Percentiles rank a stretch among this genome's conserved stretches.
Conservation (phyloP, 257 asterid genomes). For the Petunia axillaris region DNA sequence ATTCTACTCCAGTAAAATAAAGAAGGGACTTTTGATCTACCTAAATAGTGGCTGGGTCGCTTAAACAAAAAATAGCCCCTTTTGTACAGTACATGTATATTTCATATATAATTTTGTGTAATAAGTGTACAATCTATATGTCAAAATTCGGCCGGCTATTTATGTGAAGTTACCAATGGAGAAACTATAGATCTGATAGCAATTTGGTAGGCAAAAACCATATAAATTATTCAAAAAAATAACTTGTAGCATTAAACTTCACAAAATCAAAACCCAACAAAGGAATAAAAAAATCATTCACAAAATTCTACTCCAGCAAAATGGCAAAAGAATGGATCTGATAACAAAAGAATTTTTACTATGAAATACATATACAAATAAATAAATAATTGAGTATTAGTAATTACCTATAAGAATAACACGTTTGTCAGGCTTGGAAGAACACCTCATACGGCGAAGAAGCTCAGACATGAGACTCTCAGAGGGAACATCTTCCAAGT, state of each 20-base stretch:
- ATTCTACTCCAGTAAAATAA: background rate
- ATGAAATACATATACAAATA: background rate
- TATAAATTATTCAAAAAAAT: background rate
- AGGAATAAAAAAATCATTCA: background rate
- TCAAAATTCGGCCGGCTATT: no score
- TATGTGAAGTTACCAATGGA: no score
- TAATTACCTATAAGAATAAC: conserved; percentile 76
- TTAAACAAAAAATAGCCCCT: no score
- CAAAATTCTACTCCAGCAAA: background rate
- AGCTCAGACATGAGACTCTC: conserved; percentile 83
- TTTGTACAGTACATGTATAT: no score
- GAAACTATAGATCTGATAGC: conserved; percentile 13
- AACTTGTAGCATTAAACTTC: background rate
- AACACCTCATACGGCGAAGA: conserved; percentile 82
- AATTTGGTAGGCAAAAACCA: background rate
- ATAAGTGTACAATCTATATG: no score
- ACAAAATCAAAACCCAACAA: conserved; percentile 1
- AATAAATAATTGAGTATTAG: background rate
- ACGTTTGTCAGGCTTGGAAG: conserved; percentile 84
- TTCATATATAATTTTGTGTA: no score
- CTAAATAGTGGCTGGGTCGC: no score
- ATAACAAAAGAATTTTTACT: background rate
- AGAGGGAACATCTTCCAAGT: conserved; percentile 71
- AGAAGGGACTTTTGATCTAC: no score
- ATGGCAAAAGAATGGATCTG: conserved; percentile 7